Conservation (phyloP, 257 asterid genomes). For the Verbena officinalis region DNA sequence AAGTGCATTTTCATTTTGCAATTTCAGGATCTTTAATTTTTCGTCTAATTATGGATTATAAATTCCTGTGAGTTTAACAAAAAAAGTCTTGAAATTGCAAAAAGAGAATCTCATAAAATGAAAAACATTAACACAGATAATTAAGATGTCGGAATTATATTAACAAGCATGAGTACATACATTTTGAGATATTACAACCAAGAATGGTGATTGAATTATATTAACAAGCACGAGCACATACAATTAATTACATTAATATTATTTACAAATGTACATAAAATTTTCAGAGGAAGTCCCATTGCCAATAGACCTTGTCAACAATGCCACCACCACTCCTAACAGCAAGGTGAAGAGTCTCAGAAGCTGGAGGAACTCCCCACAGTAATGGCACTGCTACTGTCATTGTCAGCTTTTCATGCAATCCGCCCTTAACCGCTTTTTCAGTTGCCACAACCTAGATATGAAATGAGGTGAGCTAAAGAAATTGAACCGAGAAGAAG, state of each 20-base stretch:
- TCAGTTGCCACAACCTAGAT: slow-evolving; percentile 83
- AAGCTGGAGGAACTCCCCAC: slow-evolving; percentile 99
- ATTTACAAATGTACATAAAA: slow-evolving; percentile 45
- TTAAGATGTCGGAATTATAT: too few species aligned
- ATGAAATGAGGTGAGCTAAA: background rate
- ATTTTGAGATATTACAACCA: slow-evolving; percentile 11
- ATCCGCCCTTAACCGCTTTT: slow-evolving; percentile 71
- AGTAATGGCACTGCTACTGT: slow-evolving; percentile 93
- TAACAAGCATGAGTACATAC: background rate
- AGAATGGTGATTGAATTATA: slow-evolving; percentile 32
- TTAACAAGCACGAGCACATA: slow-evolving; percentile 34
- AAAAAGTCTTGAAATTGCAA: too few species aligned
- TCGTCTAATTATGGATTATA: too few species aligned
- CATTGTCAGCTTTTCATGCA: slow-evolving; percentile 93
- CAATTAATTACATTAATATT: slow-evolving; percentile 28
- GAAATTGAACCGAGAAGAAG: background rate
- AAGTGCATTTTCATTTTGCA: too few species aligned
- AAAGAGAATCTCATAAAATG: too few species aligned
- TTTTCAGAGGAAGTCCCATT: slow-evolving; percentile 88
- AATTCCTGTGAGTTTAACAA: too few species aligned
- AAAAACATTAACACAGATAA: too few species aligned
- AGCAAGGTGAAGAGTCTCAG: slow-evolving; percentile 93
- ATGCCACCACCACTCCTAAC: slow-evolving; percentile 96
- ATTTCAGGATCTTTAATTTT: too few species aligned
- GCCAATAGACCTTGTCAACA: slow-evolving; percentile 95